Evolutionary conservation across 306 rosid genomes (phyloP).

Genomic region (Vigna nakashimae): DNA sequence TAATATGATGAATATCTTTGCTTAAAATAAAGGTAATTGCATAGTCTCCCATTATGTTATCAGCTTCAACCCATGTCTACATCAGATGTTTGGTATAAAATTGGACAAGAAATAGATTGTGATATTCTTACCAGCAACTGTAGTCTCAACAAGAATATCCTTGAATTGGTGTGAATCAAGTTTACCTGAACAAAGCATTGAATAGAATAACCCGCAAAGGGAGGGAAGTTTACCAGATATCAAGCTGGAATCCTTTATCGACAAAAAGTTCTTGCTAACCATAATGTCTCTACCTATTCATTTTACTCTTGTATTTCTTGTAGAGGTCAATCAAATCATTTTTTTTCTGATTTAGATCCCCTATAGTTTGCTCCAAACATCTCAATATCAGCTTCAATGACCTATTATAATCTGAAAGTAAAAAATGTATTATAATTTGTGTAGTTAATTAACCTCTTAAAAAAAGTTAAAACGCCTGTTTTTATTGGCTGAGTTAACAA

Average conservation of each 20-base stretch:
- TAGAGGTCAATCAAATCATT: constrained; percentile 64
- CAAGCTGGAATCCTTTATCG: constrained; percentile 29
- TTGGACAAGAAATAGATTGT: constrained; percentile 21
- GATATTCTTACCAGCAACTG: constrained; percentile 60
- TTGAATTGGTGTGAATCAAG: constrained; percentile 70
- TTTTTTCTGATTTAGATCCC: constrained; percentile 67
- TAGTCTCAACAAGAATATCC: constrained; percentile 69
- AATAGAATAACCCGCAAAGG: constrained; percentile 62
- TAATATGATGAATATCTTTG: constrained; percentile 1
- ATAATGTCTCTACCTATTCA: constrained; percentile 58
- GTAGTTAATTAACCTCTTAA: no score
- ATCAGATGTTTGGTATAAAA: constrained; percentile 4
- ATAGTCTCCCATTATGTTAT: constrained; percentile 2
- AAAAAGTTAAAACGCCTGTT: no score
- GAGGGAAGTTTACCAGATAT: constrained; percentile 12
- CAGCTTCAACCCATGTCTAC: constrained; percentile 28
- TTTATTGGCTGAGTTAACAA: no score
- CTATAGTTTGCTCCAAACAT: constrained; percentile 69
- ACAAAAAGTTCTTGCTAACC: constrained; percentile 3
- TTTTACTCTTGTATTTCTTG: constrained; percentile 61
- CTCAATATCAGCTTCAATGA: constrained; percentile 74
- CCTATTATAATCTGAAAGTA: constrained; percentile 39
- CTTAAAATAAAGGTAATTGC: neutral
- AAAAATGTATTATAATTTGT: no score
- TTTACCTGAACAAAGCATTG: constrained; percentile 81